Base-by-base conservation (phyloP, 257 asterid genomes). In the Mitragyna speciosa region DNA sequence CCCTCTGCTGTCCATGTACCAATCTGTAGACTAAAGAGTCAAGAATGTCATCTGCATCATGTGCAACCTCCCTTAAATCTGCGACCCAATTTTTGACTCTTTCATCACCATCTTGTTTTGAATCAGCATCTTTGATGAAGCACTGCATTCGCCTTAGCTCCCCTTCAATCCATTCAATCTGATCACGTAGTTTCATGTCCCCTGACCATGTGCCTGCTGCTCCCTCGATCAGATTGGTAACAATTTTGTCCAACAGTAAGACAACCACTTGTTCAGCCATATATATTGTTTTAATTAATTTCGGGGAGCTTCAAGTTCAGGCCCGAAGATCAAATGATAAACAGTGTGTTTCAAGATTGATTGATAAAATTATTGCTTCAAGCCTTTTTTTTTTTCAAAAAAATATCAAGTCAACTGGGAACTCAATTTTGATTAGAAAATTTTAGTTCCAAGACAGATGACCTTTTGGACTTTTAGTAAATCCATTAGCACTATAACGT, bases 191-290 rank as follows among this genome's bases (percentile, higher is more conserved):
- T 12, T 71, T 45, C 59, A 71, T 12, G 75, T 70, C 15, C 39
- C 54, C 12, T 3, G 31, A 58, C 58, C 70, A 54, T 8, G 61
- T 54, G 16, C 22, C 58, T 67, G 22, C 59, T 24, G 71, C 76
- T 78, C 70, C 81, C 76, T 78, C 76, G 15, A 78, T 70, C 58
- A 78, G 59, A 78, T 70, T 36, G 70, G 47, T 24, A 17, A 76
- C 58, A n/a, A 78, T 26, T 41, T 56, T 78, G 26, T 78, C 81
- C 48, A 78, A 26, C 6, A 78, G 69, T 16, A 69, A n/a, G 43
- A 56, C 43, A 52, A 78, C 81, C 41, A 78, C 81, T 14, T 54
- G 28, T 70, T 78, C 81, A 78, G 70, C 81, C 81, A 78, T 78
- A 24, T 31, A 2, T 63, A 17, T 71, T 71, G 16, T 71, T 10